phyloP scores from a whole-genome alignment of 441 rosid species.

The Erysimum cheiri region DNA sequence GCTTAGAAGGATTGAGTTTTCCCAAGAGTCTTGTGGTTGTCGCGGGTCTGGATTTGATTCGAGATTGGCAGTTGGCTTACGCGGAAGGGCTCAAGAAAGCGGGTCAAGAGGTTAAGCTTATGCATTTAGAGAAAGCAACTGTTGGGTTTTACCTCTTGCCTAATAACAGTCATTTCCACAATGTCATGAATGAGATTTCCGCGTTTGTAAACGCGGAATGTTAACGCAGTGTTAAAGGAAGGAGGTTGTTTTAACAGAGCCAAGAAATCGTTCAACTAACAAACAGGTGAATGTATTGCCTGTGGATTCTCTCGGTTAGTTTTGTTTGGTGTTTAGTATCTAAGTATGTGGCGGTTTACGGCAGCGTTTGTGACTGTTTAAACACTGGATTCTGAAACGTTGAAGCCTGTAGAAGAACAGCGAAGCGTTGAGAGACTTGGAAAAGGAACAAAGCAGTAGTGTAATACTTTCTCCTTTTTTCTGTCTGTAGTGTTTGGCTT shows the following conservation, averaged over 20 bases:
- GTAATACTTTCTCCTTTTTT: not conserved
- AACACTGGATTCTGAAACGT: conserved; percentile 25
- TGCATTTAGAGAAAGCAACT: conserved; percentile 63
- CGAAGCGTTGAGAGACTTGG: conserved; percentile 26
- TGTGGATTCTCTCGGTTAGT: conserved; percentile 33
- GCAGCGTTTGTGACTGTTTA: conserved; percentile 26
- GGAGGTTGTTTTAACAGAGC: conserved; percentile 30
- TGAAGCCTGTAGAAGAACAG: conserved; percentile 27
- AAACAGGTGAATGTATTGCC: conserved; percentile 36
- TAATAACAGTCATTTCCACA: conserved; percentile 60
- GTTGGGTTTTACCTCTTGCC: conserved; percentile 73
- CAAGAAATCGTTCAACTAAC: conserved; percentile 35
- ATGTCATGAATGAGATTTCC: conserved; percentile 64
- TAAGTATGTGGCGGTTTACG: conserved; percentile 21
- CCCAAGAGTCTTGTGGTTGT: conserved; percentile 72
- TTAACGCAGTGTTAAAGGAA: conserved; percentile 31
- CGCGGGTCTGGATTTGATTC: conserved; percentile 67
- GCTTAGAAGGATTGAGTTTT: conserved; percentile 53
- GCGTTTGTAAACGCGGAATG: conserved; percentile 54
- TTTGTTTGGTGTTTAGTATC: conserved; percentile 20
- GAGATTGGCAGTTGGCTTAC: conserved; percentile 69
- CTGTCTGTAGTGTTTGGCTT: conserved; percentile 28
- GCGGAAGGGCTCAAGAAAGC: conserved; percentile 61
- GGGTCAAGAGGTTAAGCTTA: conserved; percentile 60
- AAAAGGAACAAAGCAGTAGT: conserved; percentile 24